Evolutionary conservation across 1,139 yeast species (phyloP).

Genomic region (Sugiyamaella japonica): DNA sequence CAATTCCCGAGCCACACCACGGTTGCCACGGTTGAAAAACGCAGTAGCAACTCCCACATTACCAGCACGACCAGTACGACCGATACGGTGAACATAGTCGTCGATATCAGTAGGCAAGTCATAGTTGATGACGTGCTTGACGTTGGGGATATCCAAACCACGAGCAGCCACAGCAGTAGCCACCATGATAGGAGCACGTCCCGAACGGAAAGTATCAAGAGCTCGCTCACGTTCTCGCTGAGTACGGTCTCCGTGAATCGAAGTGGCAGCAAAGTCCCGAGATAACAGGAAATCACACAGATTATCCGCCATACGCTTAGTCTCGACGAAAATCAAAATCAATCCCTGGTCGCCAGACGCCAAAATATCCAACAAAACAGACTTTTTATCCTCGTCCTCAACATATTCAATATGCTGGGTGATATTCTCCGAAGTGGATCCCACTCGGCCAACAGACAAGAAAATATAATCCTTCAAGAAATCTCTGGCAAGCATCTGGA

Average conservation of each 20-base stretch:
- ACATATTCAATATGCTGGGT: conserved; percentile 92
- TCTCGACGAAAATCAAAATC: conserved; percentile 94
- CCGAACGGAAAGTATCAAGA: conserved; percentile 80
- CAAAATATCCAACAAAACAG: conserved; percentile 85
- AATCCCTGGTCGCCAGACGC: conserved; percentile 70
- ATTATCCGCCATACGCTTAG: conserved; percentile 97
- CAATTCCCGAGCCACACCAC: conserved; percentile 83
- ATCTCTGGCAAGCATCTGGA: conserved; percentile 95
- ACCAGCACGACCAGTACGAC: conserved; percentile 99
- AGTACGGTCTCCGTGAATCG: conserved; percentile 98
- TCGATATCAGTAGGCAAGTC: conserved; percentile 97
- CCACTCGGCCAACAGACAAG: conserved; percentile 97
- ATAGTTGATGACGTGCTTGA: conserved; percentile 94
- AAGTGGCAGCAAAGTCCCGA: conserved; percentile 94
- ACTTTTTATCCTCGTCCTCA: conserved; percentile 93
- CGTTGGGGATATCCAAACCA: conserved; percentile 99
- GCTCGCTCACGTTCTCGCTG: conserved; percentile 99
- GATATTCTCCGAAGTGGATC: conserved; percentile 96
- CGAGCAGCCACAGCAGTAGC: conserved; percentile 99
- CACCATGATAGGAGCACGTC: conserved; percentile 87
- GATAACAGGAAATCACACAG: conserved; percentile 87
- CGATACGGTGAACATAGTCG: conserved; percentile 98
- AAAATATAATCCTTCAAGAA: conserved; percentile 94
- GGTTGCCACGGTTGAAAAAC: conserved; percentile 94
- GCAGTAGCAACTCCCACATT: conserved; percentile 98